These are phyloP conservation scores for Pichia sp. DNA, from an alignment of 1,139 yeast genomes.

Conservation along the genomic window DNA sequence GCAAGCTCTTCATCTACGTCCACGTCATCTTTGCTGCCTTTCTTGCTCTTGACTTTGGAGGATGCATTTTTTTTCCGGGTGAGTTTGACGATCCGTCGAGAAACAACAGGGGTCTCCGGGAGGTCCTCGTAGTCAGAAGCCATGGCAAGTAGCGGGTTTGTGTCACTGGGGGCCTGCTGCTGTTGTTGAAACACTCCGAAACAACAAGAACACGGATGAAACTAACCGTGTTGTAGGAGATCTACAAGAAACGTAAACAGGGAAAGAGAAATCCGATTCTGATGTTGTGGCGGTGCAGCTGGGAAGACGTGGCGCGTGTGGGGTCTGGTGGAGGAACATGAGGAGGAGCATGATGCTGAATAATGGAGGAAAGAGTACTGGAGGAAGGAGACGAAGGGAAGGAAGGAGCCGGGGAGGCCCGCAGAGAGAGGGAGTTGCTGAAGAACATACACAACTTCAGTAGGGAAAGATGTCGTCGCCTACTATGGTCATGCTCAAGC, in stretches of 20 bases:
- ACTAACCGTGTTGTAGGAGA: background rate
- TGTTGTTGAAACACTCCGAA: background rate
- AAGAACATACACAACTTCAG: too few species aligned
- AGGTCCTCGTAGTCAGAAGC: conserved; percentile 9
- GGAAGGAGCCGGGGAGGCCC: background rate
- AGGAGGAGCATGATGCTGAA: background rate
- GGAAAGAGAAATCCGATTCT: background rate
- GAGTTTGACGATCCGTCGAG: conserved; percentile 4
- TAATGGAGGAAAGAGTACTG: background rate
- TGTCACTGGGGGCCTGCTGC: background rate
- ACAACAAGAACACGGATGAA: background rate
- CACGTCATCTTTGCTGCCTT: background rate
- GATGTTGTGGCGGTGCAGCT: background rate
- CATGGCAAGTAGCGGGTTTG: background rate
- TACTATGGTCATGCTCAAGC: conserved; percentile 22
- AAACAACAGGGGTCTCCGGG: conserved; percentile 5
- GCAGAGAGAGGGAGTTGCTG: background rate
- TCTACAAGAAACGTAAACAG: background rate
- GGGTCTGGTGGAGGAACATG: background rate
- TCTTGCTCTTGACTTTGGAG: background rate
- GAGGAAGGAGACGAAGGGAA: background rate
- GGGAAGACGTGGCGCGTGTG: background rate
- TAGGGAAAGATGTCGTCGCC: conserved; percentile 13
- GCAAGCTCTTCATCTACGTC: background rate
- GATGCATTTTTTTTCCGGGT: background rate